Conservation (phyloP, 192 early-diverging fungal genomes). For the Umbelopsis vinacea region DNA sequence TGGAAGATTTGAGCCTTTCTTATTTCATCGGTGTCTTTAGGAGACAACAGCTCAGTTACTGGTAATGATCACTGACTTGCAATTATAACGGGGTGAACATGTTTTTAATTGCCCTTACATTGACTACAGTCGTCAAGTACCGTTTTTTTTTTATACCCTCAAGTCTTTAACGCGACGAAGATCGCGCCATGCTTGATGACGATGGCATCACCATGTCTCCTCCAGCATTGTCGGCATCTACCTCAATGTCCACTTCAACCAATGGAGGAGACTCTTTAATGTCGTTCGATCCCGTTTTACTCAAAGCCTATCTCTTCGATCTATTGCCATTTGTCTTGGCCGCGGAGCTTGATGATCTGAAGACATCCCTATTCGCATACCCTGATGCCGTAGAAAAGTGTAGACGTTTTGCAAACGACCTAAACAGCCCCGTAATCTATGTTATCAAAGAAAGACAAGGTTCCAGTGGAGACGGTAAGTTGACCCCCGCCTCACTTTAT, state of each 20-base stretch:
- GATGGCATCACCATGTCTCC: slow-evolving; percentile 8
- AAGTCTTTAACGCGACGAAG: not conserved
- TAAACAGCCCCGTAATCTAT: slow-evolving; percentile 71
- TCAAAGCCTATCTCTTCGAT: slow-evolving; percentile 71
- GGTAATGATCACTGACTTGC: not conserved
- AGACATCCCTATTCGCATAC: slow-evolving; percentile 60
- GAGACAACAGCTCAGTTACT: too few species aligned
- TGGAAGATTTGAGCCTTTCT: too few species aligned
- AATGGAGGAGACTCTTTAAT: slow-evolving; percentile 21
- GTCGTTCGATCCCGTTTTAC: slow-evolving; percentile 60
- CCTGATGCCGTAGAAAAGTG: slow-evolving; percentile 77
- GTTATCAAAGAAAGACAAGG: slow-evolving; percentile 77
- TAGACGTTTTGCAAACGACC: slow-evolving; percentile 77
- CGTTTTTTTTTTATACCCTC: not conserved
- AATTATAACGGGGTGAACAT: not conserved
- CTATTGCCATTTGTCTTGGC: slow-evolving; percentile 77
- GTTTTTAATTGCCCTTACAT: not conserved
- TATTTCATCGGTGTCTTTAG: too few species aligned
- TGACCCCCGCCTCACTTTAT: not conserved
- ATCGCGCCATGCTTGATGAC: slow-evolving; percentile 21
- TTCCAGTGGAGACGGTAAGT: slow-evolving; percentile 46
- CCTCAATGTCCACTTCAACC: slow-evolving; percentile 9
- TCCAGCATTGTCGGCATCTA: slow-evolving; percentile 16
- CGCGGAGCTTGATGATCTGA: slow-evolving; percentile 63
- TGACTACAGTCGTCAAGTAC: not conserved